phyloP scores from a whole-genome alignment of 768 basidiomycete species.

The Mrakia frigida region DNA sequence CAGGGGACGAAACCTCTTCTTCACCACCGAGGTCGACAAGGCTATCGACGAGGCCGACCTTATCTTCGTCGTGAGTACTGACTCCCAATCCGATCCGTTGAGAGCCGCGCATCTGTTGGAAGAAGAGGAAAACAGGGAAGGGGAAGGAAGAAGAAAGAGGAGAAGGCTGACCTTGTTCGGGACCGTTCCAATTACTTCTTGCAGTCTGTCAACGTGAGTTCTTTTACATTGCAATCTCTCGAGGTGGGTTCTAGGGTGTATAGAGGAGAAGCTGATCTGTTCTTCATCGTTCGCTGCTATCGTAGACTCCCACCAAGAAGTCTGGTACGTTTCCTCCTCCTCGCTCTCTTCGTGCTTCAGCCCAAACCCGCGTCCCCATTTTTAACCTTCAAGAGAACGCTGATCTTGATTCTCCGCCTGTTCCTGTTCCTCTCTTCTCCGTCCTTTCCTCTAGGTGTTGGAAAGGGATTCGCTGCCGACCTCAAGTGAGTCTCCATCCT shows the following conservation, averaged over 20 bases:
- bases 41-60: conserved; percentile 83
- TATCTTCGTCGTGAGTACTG: conserved; percentile 39
- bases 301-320: conserved; percentile 94
- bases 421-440: neutral
- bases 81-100: neutral
- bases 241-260: neutral
- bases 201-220: conserved; percentile 32
- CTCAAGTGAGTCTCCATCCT: conserved; percentile 70
- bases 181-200: neutral
- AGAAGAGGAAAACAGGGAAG: neutral
- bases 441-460: conserved; percentile 50
- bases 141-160: conserved; percentile 27
- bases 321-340: conserved; percentile 49
- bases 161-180: neutral
- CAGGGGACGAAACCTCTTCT: conserved; percentile 93
- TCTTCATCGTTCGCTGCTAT: neutral
- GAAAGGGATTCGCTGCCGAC: conserved; percentile 96
- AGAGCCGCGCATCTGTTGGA: too few species aligned
- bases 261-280: neutral
- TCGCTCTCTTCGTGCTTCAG: neutral
- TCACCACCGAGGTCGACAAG: conserved; percentile 89
- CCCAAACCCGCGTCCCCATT: neutral
- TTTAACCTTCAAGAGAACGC: neutral
- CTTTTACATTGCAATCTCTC: neutral
- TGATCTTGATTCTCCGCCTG: conserved; percentile 5